phyloP scores from a whole-genome alignment of 345 rosid genomes.

The Draba incana region DNA sequence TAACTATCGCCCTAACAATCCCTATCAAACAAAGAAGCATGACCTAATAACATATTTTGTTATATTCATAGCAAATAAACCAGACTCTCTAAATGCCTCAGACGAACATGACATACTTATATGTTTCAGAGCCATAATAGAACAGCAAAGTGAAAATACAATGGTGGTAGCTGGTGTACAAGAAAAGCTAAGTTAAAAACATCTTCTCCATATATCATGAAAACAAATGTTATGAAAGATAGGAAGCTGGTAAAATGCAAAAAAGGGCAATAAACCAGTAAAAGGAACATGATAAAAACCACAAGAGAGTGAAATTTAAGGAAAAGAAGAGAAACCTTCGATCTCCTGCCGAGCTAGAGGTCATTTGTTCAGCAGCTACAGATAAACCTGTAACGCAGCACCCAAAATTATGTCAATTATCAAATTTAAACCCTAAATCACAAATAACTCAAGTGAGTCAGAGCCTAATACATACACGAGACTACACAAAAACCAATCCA shows the following conservation, averaged over 20 bases:
- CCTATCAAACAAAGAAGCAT: background rate
- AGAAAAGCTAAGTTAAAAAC: too few species aligned
- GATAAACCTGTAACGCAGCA: background rate
- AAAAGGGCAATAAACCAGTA: too few species aligned
- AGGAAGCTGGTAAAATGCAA: background rate
- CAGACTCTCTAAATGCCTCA: background rate
- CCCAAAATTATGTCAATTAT: background rate
- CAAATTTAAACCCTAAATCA: background rate
- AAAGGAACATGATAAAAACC: background rate
- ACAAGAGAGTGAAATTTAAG: background rate
- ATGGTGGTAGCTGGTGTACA: too few species aligned
- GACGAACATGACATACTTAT: too few species aligned
- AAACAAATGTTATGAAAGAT: background rate
- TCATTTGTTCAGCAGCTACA: background rate
- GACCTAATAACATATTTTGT: background rate
- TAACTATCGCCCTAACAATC: background rate
- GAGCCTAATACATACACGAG: too few species aligned
- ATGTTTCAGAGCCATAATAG: background rate
- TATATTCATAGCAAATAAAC: background rate
- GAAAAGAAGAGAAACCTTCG: constrained; percentile 1
- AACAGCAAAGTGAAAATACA: background rate
- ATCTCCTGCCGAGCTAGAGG: constrained; percentile 16
- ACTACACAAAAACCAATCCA: too few species aligned
- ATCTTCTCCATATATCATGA: background rate
- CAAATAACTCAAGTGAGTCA: background rate